Base-by-base conservation (phyloP, 164 flowering plant genomes). In the Aristolochia californica region DNA sequence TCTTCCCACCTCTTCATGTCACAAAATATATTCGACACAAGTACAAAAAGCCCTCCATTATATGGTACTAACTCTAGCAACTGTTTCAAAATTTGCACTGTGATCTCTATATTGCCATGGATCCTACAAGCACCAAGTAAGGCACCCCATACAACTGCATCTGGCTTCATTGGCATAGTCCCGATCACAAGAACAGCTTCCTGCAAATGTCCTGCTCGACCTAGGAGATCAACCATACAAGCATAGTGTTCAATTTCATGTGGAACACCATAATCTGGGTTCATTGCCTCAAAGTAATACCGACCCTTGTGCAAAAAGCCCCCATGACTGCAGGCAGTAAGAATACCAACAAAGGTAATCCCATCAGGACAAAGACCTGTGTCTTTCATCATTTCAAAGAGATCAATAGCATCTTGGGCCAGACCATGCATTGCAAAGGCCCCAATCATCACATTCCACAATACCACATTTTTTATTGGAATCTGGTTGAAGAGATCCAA, bases 171-270 rank as follows among this genome's bases (percentile, higher is more conserved):
- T 14, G 77, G 74, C 84, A 82, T 80, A 49, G 26, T n/a, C 45
- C 62, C 67, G 14, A 82, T 70, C 18, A 82, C 53, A 57, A 66
- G 24, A 10, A 72, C 26, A 13, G 84, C 84, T 57, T 78, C 83
- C 27, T 43, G 60, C 21, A 80, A 55, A 24, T 48, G 54, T 15
- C 87, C 84, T 13, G 68, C 70, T 55, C 84, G 72, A 18, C 83
- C 80, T 27, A 79, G 70, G 22, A 82, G 69, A 67, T 79, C 83
- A 20, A 79, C 71, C 80, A 75, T 70, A 60, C 87, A 81, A 49
- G 81, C 80, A 68, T 68, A 81, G 43, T 79, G 83, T 68, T 75
- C 82, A 11, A 75, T 64, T 27, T 74, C 73, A 34, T 23, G 67
- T 11, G 57, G 34, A 48, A 82, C 59, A 22, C 59, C 52, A 45